Percentiles rank a stretch among this genome's conserved stretches.
Evolutionary conservation across 805 yeast species (phyloP).

Genomic region (Kuraishia borneana): DNA sequence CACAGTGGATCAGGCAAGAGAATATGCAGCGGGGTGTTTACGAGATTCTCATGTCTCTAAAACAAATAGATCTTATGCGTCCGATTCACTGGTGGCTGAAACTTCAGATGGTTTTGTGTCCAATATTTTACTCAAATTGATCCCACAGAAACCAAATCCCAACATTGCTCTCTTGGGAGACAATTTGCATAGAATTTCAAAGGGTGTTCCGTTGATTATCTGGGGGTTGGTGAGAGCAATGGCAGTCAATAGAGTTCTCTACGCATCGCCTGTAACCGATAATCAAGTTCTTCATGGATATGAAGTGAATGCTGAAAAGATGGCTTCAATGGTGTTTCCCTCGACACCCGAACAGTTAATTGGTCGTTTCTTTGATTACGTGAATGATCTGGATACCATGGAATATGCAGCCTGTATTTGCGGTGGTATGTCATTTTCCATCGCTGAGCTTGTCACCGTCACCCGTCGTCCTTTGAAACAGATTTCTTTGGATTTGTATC

Average conservation of each 20-base stretch:
- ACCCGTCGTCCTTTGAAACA: conserved; percentile 21
- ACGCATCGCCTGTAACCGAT: no score
- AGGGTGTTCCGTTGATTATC: background rate
- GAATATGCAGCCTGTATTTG: conserved; percentile 32
- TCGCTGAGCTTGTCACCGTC: conserved; percentile 27
- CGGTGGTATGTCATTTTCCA: conserved; percentile 22
- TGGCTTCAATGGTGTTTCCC: background rate
- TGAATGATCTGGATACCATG: conserved; percentile 12
- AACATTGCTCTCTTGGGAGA: background rate
- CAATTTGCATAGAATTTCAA: background rate
- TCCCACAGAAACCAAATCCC: background rate
- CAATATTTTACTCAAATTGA: no score
- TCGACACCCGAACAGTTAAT: conserved; percentile 3
- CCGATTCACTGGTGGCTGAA: background rate
- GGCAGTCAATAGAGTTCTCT: background rate
- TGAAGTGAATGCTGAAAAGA: background rate
- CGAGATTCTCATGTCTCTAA: background rate
- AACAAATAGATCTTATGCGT: background rate
- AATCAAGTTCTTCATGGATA: background rate
- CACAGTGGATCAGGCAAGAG: background rate
- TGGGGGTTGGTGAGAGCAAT: background rate
- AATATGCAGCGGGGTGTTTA: background rate
- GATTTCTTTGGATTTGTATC: conserved; percentile 20
- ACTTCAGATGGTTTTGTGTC: background rate
- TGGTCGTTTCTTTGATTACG: conserved; percentile 3